Evolutionary conservation across 768 basidiomycete species (phyloP).

Genomic region (Mrakia hoshinonis): DNA sequence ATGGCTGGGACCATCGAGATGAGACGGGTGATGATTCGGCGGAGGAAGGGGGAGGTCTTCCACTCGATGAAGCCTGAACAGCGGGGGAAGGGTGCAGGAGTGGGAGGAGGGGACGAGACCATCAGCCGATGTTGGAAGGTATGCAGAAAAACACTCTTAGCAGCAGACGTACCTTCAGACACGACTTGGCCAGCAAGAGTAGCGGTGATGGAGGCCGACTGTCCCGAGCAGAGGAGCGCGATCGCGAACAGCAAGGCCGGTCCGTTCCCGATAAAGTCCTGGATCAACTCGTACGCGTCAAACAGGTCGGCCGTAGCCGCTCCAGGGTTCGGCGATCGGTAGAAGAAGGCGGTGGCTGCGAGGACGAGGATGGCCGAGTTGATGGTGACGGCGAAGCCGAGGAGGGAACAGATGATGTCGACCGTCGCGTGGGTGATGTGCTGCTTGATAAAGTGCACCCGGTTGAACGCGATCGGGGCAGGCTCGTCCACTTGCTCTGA

Average conservation of each 20-base stretch:
- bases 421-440: conserved; percentile 42
- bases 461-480: conserved; percentile 33
- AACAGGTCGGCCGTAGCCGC: conserved; percentile 59
- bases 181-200: conserved; percentile 86
- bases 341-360: conserved; percentile 72
- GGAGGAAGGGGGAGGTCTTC: conserved; percentile 58
- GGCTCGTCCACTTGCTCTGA: neutral
- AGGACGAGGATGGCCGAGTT: conserved; percentile 55
- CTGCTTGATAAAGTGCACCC: conserved; percentile 39
- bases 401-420: conserved; percentile 56
- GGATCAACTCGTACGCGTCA: conserved; percentile 70
- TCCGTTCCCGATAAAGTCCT: conserved; percentile 51
- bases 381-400: conserved; percentile 79
- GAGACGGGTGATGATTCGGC: conserved; percentile 72
- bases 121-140: neutral
- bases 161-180: conserved; percentile 58
- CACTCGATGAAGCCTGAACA: conserved; percentile 58
- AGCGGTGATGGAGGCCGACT: conserved; percentile 81
- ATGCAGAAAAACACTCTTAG: too few species aligned
- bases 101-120: too few species aligned
- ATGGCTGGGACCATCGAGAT: conserved; percentile 69
- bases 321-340: conserved; percentile 44
- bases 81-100: neutral
- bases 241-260: conserved; percentile 82
- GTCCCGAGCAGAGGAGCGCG: conserved; percentile 73